Base-by-base conservation (phyloP, 345 rosid genomes). In the Odontarrhena argentea region DNA sequence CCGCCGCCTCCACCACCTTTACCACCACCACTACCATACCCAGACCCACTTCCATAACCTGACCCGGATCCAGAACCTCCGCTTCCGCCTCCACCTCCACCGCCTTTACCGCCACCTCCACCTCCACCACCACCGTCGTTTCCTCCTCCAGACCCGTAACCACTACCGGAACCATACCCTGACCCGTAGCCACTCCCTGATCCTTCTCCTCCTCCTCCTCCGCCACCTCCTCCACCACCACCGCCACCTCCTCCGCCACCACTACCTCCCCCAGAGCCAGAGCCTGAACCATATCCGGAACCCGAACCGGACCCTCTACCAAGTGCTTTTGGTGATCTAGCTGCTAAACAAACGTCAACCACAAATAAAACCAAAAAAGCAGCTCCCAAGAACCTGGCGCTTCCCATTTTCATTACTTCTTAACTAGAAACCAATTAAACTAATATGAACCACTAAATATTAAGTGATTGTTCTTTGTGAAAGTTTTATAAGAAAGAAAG, bases 91-190 rank as follows among this genome's bases (percentile, higher is more conserved):
- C 76, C 80, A 2, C 67, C 77, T 22, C 73, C 73, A 9, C 77
- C 85, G 2, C 75, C 84, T 13, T 52, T 65, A 0, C 81, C 84
- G 0, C 80, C 77, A 0, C 80, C 78, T 6, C 77, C 70, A 0
- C 87, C 82, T 0, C 77, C 77, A 1, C 82, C 83, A 0, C 75
- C 76, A 8, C 70, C 69, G 1, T 60, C 69, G 1, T 60, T 72
- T 30, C 78, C 79, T 11, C 69, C 77, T 14, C 74, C 73, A 46
- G 46, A 44, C 32, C 83, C 79, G 0, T 72, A 74, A 10, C 81
- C 78, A 34, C 69, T 67, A 4, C 80, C 85, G 9, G 80, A 74
- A 0, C 89, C 88, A 52, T 70, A 62, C 1, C 88, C 88, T 3
- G 80, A 73, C 3, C 86, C 84, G 38, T 71, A 56, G 14, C 84